phyloP scores from a whole-genome alignment of 225 moss, liverwort and hornwort species.

The Physcomitrium patens region DNA sequence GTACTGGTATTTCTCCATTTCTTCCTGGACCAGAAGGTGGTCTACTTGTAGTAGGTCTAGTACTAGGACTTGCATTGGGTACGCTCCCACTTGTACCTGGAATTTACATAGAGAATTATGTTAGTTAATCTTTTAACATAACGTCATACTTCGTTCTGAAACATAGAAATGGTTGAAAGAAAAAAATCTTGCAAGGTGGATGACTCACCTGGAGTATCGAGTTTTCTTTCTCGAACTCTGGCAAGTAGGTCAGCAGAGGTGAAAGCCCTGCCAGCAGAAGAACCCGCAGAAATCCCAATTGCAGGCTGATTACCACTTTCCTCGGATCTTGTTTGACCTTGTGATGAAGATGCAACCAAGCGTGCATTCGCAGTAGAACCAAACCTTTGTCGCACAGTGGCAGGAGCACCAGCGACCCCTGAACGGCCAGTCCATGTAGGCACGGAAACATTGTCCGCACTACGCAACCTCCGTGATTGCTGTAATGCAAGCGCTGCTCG shows the following conservation, averaged over 20 bases:
- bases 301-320: conserved; percentile 35
- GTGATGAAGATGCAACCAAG: conserved; percentile 42
- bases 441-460: conserved; percentile 71
- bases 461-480: conserved; percentile 79
- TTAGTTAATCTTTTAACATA: conserved; percentile 3
- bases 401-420: conserved; percentile 88
- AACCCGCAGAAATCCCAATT: conserved; percentile 56
- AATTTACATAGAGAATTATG: conserved; percentile 17
- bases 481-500: conserved; percentile 81
- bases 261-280: conserved; percentile 73
- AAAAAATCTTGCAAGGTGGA: not conserved
- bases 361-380: conserved; percentile 76
- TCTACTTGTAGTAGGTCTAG: conserved; percentile 30
- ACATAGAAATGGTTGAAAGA: not conserved
- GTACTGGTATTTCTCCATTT: conserved; percentile 36
- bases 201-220: conserved; percentile 51
- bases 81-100: conserved; percentile 40
- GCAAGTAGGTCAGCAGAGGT: conserved; percentile 75
- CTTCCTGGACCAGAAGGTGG: conserved; percentile 29
- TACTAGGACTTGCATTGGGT: conserved; percentile 27
- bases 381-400: conserved; percentile 64
- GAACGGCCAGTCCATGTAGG: conserved; percentile 98
- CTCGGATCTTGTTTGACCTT: conserved; percentile 38
- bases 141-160: conserved; percentile 14
- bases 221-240: conserved; percentile 73